Evolutionary conservation across 2,329 filamentous ascomycete species (phyloP).

Genomic region (Botrytis aclada): DNA sequence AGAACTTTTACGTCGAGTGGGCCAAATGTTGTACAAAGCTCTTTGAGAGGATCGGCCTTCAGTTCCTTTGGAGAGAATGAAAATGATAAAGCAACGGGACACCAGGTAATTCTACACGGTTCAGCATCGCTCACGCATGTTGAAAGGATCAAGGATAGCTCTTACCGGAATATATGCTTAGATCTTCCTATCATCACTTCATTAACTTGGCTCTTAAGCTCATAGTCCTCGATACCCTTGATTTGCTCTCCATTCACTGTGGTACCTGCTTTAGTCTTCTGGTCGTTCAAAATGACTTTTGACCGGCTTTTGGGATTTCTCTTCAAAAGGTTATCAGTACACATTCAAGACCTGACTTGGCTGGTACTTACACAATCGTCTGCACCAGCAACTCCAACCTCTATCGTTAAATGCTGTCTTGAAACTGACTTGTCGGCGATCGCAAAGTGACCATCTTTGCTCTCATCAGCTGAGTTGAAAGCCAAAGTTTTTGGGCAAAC

Average conservation of each 20-base stretch:
- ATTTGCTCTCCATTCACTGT: constrained; percentile 70
- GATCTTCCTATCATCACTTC: constrained; percentile 71
- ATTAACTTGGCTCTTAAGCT: constrained; percentile 56
- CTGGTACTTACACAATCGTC: constrained; percentile 59
- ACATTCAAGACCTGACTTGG: constrained; percentile 11
- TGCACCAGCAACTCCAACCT: constrained; percentile 61
- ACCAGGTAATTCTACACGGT: constrained; percentile 67
- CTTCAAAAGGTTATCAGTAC: constrained; percentile 19
- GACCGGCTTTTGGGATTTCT: constrained; percentile 49
- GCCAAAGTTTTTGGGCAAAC: not conserved
- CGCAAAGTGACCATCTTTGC: constrained; percentile 59
- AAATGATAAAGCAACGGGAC: constrained; percentile 76
- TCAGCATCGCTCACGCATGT: constrained; percentile 18
- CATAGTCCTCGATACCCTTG: constrained; percentile 54
- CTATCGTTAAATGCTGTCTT: constrained; percentile 79
- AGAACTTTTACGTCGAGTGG: constrained; percentile 85
- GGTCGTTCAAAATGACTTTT: constrained; percentile 70
- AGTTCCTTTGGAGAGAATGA: constrained; percentile 70
- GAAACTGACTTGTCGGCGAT: constrained; percentile 83
- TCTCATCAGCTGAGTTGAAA: not conserved
- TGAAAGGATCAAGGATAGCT: not conserved
- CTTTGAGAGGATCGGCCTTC: constrained; percentile 61
- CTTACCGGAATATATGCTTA: constrained; percentile 58
- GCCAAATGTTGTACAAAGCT: constrained; percentile 66
- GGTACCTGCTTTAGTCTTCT: constrained; percentile 82